Percentiles rank a stretch among this genome's conserved stretches.
Conservation (phyloP, 768 basidiomycete species). For the Lactarius pseudohatsudake region DNA sequence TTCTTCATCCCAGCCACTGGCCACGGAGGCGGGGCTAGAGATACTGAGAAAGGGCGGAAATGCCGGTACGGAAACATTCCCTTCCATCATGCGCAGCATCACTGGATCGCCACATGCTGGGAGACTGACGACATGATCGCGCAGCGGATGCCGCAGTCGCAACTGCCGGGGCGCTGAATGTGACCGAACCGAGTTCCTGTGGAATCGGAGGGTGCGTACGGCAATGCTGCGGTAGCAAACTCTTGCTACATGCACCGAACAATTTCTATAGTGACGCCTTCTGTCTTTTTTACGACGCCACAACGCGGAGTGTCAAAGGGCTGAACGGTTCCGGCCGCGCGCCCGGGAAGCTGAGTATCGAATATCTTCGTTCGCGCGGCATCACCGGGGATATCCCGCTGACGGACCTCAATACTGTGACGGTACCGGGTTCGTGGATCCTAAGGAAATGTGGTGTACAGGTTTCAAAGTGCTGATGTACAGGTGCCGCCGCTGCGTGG, state of each 20-base stretch:
- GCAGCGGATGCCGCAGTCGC: constrained; percentile 94
- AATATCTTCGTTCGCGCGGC: constrained; percentile 68
- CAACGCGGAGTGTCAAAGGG: constrained; percentile 77
- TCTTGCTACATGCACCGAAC: background rate
- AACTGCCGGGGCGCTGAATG: constrained; percentile 86
- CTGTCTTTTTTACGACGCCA: constrained; percentile 88
- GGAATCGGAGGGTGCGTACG: constrained; percentile 83
- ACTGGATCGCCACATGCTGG: background rate
- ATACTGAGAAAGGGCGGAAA: constrained; percentile 93
- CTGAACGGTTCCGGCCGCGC: constrained; percentile 92
- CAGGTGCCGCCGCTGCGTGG: constrained; percentile 95
- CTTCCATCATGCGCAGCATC: background rate
- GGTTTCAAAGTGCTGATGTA: constrained; percentile 29
- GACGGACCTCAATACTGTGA: constrained; percentile 87
- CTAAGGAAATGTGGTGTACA: background rate
- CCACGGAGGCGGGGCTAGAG: constrained; percentile 88
- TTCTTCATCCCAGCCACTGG: constrained; percentile 86
- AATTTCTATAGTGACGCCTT: constrained; percentile 68
- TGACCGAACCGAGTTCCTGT: constrained; percentile 84
- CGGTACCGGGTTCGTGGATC: constrained; percentile 62
- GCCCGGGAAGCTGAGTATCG: constrained; percentile 75
- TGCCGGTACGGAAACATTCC: constrained; percentile 60
- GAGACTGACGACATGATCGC: background rate
- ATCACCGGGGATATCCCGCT: constrained; percentile 72
- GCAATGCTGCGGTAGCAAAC: background rate